Percentiles rank a stretch among this genome's conserved stretches.
phyloP scores from a whole-genome alignment of 441 rosid species.

The Eutrema salsugineum region DNA sequence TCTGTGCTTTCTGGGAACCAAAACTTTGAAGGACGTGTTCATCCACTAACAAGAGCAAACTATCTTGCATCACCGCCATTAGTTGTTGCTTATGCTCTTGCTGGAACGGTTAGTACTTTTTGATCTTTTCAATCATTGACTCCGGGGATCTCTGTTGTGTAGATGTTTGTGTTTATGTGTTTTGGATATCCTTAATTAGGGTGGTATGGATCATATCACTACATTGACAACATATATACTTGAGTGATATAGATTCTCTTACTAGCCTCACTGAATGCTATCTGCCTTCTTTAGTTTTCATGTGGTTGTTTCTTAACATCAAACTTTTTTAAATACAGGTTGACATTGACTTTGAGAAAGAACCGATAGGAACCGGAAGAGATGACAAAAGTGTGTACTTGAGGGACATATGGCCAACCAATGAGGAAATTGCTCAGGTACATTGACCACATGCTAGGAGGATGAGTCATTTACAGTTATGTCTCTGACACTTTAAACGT shows the following conservation, averaged over 20 bases:
- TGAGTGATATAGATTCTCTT: no score
- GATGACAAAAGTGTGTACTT: constrained; percentile 49
- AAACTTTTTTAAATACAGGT: constrained; percentile 36
- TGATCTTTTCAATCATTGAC: not conserved
- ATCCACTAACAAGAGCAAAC: constrained; percentile 65
- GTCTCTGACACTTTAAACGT: not conserved
- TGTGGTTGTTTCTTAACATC: not conserved
- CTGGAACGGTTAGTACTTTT: constrained; percentile 52
- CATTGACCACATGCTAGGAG: not conserved
- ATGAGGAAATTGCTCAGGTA: constrained; percentile 58
- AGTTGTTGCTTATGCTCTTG: constrained; percentile 74
- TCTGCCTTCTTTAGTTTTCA: not conserved
- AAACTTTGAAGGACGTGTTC: constrained; percentile 71
- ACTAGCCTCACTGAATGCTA: no score
- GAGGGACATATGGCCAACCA: constrained; percentile 60
- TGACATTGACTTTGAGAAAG: constrained; percentile 63
- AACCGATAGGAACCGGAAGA: constrained; percentile 49
- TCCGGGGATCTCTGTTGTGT: no score
- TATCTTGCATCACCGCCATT: constrained; percentile 72
- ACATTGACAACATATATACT: no score
- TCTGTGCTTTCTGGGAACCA: constrained; percentile 69
- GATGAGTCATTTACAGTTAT: not conserved
- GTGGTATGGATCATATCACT: no score
- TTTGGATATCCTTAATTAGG: no score
- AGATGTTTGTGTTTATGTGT: no score